Evolutionary conservation across 768 basidiomycete species (phyloP).

Genomic region (Cyclocybe aegerita): DNA sequence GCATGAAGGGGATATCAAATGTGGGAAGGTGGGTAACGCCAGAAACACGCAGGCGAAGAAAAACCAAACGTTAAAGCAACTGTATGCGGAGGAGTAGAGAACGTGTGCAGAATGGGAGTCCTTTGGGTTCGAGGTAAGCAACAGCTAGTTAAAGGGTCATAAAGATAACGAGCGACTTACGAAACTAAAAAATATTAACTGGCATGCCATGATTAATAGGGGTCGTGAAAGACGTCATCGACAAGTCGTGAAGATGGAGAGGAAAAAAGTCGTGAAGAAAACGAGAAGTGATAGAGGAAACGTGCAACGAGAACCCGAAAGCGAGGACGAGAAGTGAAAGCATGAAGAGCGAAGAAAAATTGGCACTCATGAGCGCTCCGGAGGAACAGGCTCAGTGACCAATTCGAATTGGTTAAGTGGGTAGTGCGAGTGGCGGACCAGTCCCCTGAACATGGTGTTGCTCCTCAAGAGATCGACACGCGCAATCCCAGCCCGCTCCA

Average conservation of each 20-base stretch:
- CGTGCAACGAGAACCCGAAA: conserved; percentile 5
- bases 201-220: not conserved
- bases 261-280: conserved; percentile 16
- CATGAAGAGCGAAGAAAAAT: not conserved
- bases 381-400: conserved; percentile 9
- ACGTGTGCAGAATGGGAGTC: conserved; percentile 8
- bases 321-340: conserved; percentile 4
- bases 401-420: conserved; percentile 17
- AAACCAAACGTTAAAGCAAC: conserved; percentile 6
- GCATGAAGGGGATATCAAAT: not conserved
- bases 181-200: conserved; percentile 9
- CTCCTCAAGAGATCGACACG: conserved; percentile 57
- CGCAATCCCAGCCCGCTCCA: conserved; percentile 47
- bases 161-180: conserved; percentile 11
- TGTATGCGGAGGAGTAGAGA: conserved; percentile 4
- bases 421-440: conserved; percentile 29
- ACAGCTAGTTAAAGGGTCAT: not conserved
- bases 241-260: conserved; percentile 3
- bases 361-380: not conserved
- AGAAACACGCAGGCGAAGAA: not conserved
- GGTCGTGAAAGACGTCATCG: conserved; percentile 1
- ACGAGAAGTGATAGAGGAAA: conserved; percentile 16
- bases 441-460: conserved; percentile 51
- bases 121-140: conserved; percentile 13
- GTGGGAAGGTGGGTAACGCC: not conserved